Conservation (phyloP, 352 stramenopile genomes). For the Phytopythium helicoides region DNA sequence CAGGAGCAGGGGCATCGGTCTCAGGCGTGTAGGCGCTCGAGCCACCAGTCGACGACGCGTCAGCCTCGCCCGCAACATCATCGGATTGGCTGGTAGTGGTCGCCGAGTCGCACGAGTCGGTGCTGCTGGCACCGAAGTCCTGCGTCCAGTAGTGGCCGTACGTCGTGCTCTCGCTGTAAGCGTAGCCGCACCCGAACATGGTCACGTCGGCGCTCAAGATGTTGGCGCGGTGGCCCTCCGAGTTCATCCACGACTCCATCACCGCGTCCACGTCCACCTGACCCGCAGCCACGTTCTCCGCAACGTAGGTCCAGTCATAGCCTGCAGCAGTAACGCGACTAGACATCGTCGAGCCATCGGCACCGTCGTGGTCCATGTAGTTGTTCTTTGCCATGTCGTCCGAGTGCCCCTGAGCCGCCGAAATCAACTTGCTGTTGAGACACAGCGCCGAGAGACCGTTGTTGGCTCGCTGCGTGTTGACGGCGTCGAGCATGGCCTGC, state of each 20-base stretch:
- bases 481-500: constrained; percentile 39
- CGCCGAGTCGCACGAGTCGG: constrained; percentile 16
- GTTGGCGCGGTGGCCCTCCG: constrained; percentile 31
- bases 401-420: constrained; percentile 23
- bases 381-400: constrained; percentile 42
- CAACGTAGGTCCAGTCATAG: constrained; percentile 37
- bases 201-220: constrained; percentile 35
- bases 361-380: constrained; percentile 43
- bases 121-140: constrained; percentile 23
- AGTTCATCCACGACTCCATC: constrained; percentile 44
- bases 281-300: constrained; percentile 41
- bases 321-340: constrained; percentile 36
- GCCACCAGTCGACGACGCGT: too few species aligned
- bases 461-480: constrained; percentile 46
- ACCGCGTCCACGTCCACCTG: constrained; percentile 29
- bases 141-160: constrained; percentile 41
- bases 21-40: neutral
- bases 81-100: neutral
- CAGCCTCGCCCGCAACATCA: neutral
- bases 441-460: constrained; percentile 26
- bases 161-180: constrained; percentile 17
- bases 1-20: neutral
- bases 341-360: constrained; percentile 39
- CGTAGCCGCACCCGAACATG: constrained; percentile 40
- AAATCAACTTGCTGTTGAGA: constrained; percentile 32